phyloP scores from a whole-genome alignment of 116 monocot genomes.

The Zostera marina region DNA sequence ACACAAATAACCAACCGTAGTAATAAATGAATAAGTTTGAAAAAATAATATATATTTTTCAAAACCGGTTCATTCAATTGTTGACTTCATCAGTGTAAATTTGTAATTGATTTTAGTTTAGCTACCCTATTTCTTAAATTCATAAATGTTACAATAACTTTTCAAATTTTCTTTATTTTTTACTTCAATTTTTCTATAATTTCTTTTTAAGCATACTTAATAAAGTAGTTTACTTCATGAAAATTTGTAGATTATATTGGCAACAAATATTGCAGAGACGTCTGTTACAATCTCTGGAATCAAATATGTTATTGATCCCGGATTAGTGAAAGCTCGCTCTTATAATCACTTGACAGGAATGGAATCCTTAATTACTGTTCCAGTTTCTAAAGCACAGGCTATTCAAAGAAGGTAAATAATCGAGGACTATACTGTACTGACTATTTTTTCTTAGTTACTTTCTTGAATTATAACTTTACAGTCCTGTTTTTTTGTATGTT shows the following conservation, averaged over 20 bases:
- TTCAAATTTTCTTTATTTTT: not conserved
- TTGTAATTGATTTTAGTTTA: too few species aligned
- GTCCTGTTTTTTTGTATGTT: too few species aligned
- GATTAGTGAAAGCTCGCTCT: conserved; percentile 80
- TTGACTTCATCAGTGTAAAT: too few species aligned
- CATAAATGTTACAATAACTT: not conserved
- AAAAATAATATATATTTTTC: too few species aligned
- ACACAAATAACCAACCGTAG: too few species aligned
- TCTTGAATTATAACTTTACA: too few species aligned
- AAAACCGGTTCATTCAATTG: too few species aligned
- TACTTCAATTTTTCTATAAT: not conserved
- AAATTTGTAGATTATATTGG: conserved; percentile 59
- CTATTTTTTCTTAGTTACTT: too few species aligned
- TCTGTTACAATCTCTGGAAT: conserved; percentile 97
- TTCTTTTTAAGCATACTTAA: not conserved
- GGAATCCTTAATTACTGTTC: conserved; percentile 64
- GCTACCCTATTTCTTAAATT: too few species aligned
- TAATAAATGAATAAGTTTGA: too few species aligned
- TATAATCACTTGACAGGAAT: conserved; percentile 80
- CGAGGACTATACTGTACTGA: not conserved
- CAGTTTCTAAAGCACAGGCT: conserved; percentile 90
- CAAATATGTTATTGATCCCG: conserved; percentile 92
- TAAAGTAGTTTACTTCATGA: not conserved
- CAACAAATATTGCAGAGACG: conserved; percentile 98
- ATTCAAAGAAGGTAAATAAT: conserved; percentile 84